Evolutionary conservation across 1,139 yeast species (phyloP).

Genomic region (Nakaseomyces bracarensis): DNA sequence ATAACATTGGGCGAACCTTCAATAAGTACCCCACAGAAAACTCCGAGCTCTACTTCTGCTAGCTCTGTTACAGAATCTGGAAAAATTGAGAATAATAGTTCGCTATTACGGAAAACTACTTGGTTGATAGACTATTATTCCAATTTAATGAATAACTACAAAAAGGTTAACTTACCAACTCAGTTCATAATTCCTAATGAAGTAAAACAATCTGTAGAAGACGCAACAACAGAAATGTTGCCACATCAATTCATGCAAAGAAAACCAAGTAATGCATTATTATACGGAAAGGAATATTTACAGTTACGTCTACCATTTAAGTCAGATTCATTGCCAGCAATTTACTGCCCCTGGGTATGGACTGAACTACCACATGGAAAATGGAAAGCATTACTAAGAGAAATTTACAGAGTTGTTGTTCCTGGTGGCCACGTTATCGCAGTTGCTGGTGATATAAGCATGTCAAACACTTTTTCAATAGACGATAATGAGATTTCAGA

Average conservation of each 20-base stretch:
- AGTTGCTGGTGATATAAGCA: constrained; percentile 20
- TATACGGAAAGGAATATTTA: constrained; percentile 19
- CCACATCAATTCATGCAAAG: constrained; percentile 10
- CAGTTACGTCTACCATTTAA: constrained; percentile 25
- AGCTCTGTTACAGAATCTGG: background rate
- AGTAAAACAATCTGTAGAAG: constrained; percentile 4
- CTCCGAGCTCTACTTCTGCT: background rate
- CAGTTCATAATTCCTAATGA: constrained; percentile 15
- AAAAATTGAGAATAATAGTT: background rate
- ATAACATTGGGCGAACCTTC: background rate
- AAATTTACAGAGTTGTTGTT: constrained; percentile 22
- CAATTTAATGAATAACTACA: constrained; percentile 18
- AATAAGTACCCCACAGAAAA: background rate
- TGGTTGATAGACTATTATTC: constrained; percentile 21
- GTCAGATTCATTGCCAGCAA: constrained; percentile 23
- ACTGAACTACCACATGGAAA: constrained; percentile 19
- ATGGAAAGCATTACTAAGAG: constrained; percentile 26
- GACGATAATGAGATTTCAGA: background rate
- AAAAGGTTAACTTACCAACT: constrained; percentile 17
- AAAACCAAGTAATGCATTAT: constrained; percentile 11
- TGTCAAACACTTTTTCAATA: constrained; percentile 17
- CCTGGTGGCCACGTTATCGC: constrained; percentile 30
- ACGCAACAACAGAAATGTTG: constrained; percentile 3
- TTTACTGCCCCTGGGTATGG: constrained; percentile 29
- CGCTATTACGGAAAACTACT: constrained; percentile 9